These are phyloP conservation scores for Metrosideros polymorpha DNA, from an alignment of 441 rosid genomes.

Conservation along the genomic window DNA sequence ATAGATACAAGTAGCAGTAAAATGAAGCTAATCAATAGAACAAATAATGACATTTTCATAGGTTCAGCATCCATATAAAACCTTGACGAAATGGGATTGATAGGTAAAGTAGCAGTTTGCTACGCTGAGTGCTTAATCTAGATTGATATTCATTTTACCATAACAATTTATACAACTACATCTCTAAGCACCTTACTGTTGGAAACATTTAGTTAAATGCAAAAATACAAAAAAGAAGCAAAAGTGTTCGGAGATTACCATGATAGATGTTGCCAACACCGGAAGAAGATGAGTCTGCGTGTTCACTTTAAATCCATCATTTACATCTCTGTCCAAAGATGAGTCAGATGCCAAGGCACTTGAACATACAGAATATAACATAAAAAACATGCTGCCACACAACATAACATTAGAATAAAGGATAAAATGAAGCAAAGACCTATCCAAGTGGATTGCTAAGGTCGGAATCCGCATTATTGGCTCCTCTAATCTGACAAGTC, in stretches of 20 bases:
- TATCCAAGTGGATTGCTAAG: slow-evolving; percentile 90
- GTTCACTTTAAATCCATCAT: slow-evolving; percentile 93
- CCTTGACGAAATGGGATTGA: neutral
- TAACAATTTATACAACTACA: neutral
- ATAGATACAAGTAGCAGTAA: neutral
- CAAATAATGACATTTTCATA: neutral
- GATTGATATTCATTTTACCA: neutral
- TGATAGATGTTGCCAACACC: slow-evolving; percentile 76
- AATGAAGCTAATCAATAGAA: neutral
- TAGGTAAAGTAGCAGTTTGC: neutral
- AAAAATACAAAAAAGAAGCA: neutral
- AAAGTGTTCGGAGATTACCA: slow-evolving; percentile 31
- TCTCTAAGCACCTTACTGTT: neutral
- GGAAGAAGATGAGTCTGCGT: slow-evolving; percentile 87
- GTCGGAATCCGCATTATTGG: slow-evolving; percentile 96
- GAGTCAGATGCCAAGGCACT: neutral
- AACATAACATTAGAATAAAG: neutral
- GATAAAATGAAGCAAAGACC: slow-evolving; percentile 22
- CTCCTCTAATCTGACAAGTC: slow-evolving; percentile 65
- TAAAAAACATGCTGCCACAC: neutral
- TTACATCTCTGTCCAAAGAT: slow-evolving; percentile 51
- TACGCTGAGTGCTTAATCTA: neutral
- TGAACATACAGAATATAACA: neutral
- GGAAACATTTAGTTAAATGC: neutral
- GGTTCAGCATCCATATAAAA: neutral